Evolutionary conservation across 805 yeast genomes (phyloP).

Genomic region (Metschnikowia lachancei): DNA sequence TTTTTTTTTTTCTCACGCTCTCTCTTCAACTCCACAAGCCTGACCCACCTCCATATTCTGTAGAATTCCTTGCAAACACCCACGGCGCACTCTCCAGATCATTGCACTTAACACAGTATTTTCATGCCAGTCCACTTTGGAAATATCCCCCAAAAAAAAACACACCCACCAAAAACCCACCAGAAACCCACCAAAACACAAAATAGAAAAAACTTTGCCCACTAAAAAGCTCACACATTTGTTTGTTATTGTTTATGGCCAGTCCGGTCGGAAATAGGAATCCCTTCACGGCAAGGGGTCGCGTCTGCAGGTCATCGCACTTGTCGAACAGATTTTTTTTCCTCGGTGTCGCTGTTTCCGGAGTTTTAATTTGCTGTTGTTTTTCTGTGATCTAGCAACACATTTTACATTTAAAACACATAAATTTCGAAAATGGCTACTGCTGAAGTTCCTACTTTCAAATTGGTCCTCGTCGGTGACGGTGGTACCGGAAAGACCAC

Average conservation of each 20-base stretch:
- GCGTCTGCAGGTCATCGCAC: constrained; percentile 18
- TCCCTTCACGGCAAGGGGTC: constrained; percentile 5
- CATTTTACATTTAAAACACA: neutral
- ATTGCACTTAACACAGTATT: too few relatives aligned
- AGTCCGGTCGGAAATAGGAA: neutral
- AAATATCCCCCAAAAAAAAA: neutral
- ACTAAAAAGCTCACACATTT: neutral
- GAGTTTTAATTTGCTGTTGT: constrained; percentile 5
- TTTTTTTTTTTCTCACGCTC: too few relatives aligned
- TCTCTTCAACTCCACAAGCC: too few relatives aligned
- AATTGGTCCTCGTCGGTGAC: constrained; percentile 98
- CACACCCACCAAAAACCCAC: too few relatives aligned
- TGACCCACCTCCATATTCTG: too few relatives aligned
- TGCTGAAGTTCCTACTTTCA: constrained; percentile 89
- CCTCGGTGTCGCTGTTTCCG: constrained; percentile 11
- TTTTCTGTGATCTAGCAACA: constrained; percentile 13
- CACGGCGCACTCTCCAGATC: too few relatives aligned
- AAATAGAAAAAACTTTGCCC: too few relatives aligned
- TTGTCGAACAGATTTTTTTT: constrained; percentile 8
- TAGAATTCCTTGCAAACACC: too few relatives aligned
- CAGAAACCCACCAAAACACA: too few relatives aligned
- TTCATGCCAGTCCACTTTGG: too few relatives aligned
- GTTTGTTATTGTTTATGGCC: neutral
- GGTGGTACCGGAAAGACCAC: constrained; percentile 99
- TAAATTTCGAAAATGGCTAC: constrained; percentile 44